Evolutionary conservation across 1,284 basidiomycete genomes (phyloP).

Genomic region (Agaricales sp.): DNA sequence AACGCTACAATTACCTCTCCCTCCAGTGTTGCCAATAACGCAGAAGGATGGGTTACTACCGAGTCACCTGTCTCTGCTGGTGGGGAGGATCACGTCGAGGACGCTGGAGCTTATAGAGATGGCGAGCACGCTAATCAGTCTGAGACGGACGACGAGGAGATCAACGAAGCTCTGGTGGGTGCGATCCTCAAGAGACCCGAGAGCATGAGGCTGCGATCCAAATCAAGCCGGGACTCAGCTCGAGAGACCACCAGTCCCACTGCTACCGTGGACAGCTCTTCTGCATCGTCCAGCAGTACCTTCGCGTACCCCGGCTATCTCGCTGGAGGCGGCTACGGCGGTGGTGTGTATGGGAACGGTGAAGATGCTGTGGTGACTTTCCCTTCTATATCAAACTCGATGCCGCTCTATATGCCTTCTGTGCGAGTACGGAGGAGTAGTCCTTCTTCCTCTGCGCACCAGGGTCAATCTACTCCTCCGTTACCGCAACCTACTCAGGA

Average conservation of each 20-base stretch:
- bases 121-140: not conserved
- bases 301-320: too few species aligned
- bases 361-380: not conserved
- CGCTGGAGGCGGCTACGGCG: not conserved
- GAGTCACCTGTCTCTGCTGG: not conserved
- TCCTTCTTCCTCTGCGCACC: too few species aligned
- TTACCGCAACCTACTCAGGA: too few species aligned
- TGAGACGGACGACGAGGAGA: not conserved
- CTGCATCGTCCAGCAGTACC: too few species aligned
- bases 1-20: too few species aligned
- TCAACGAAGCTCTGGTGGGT: not conserved
- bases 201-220: not conserved
- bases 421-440: not conserved
- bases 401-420: not conserved
- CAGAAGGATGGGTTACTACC: too few species aligned
- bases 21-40: too few species aligned
- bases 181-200: not conserved
- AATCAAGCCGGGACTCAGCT: too few species aligned
- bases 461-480: too few species aligned
- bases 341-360: not conserved
- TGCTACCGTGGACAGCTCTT: too few species aligned
- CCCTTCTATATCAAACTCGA: not conserved
- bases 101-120: not conserved
- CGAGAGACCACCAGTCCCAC: too few species aligned
- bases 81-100: not conserved